A percentile compares a stretch with the other conserved stretches of the same genome.
Conservation (phyloP, 805 yeast species). For the Ogataea chonburiensis region DNA sequence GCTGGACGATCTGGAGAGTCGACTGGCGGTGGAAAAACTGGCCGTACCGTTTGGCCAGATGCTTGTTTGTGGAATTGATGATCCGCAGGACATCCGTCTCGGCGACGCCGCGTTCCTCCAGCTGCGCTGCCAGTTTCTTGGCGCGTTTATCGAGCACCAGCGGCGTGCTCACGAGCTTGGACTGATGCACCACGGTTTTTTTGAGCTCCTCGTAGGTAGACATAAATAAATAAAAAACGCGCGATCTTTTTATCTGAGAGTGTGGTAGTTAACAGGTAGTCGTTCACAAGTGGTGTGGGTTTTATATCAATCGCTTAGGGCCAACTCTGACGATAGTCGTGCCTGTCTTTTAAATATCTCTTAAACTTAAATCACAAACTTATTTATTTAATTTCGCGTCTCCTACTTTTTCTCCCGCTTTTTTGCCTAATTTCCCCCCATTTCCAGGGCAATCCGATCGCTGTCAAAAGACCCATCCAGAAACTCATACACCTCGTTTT, state of each 20-base stretch:
- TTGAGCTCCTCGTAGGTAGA: conserved; percentile 28
- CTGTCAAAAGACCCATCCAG: conserved; percentile 12
- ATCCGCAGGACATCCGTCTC: conserved; percentile 15
- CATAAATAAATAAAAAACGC: conserved; percentile 5
- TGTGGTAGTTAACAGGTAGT: too few species aligned
- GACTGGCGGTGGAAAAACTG: conserved; percentile 33
- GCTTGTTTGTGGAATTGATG: conserved; percentile 12
- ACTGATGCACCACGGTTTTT: conserved; percentile 26
- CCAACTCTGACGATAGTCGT: too few species aligned
- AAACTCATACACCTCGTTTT: conserved; percentile 5
- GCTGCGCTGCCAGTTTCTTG: conserved; percentile 10
- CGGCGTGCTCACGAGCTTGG: conserved; percentile 21
- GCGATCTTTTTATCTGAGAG: not conserved
- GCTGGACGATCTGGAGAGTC: conserved; percentile 30
- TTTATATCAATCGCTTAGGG: too few species aligned
- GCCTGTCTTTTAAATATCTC: too few species aligned
- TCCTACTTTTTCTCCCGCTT: too few species aligned
- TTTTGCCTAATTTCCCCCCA: too few species aligned
- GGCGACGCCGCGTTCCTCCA: conserved; percentile 8
- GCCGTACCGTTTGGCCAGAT: conserved; percentile 19
- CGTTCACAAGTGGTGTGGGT: too few species aligned
- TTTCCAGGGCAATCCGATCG: conserved; percentile 5
- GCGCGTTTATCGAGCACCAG: conserved; percentile 18
- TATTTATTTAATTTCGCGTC: too few species aligned
- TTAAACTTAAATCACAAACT: too few species aligned